Base-by-base conservation (phyloP, 768 basidiomycete genomes). In the Boletus barrowsii region DNA sequence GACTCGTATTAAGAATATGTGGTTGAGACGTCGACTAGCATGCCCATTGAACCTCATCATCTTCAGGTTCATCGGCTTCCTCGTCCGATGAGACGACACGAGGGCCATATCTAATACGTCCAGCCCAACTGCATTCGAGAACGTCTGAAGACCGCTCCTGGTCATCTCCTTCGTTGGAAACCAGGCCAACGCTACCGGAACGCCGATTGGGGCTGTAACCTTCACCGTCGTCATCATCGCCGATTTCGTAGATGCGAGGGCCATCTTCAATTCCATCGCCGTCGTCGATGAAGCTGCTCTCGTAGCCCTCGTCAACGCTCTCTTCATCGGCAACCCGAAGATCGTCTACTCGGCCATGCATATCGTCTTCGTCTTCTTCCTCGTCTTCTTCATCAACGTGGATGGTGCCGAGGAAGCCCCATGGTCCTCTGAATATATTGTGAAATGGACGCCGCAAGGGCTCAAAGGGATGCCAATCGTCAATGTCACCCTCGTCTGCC, bases 251-350 rank as follows among this genome's bases (percentile, higher is more conserved):
- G 48, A 70, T 66, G 33, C 66, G 70, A 14, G 57, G 54, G 7
- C 42, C 40, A 5, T 55, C 55, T 41, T 47, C 33, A 18, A 47
- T 47, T 14, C 62, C 68, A 17, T 72, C 72, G 24, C 58, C 71
- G 41, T 83, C 82, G 40, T 83, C 81, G 47, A 84, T 83, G 59
- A 84, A 84, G 63, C 81, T 81, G 57, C 75, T 73, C 55, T 79
- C 79, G 47, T 81, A 83, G 13, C 65, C 74, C 17, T 71, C 76
- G 0, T 76, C 75, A 3, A 60, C 73, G 5, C 61, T 63, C 15
- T 55, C 65, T 15, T 63, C 63, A 7, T 48, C 54, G 17, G 4
- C 44, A 41, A 20, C 58, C 37, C 33, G 49, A 55, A 42, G 50
- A 42, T 35, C 51, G 10, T 41, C 55, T 40, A 39, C 17, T 14